Conservation (phyloP, 2,329 filamentous ascomycete genomes). For the Orbilia quercus region DNA sequence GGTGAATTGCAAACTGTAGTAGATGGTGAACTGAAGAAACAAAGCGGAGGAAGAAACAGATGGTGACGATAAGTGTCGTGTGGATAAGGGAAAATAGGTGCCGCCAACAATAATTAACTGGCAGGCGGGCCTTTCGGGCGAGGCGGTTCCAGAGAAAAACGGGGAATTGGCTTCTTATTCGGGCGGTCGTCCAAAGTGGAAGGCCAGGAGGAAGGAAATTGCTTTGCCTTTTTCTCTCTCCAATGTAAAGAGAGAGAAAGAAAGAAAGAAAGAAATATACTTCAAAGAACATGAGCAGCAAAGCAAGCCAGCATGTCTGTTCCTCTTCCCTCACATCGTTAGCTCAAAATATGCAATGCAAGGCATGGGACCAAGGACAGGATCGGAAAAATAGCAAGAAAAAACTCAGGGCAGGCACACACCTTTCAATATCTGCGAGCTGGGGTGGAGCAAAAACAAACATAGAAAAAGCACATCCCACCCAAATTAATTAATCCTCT, state of each 20-base stretch:
- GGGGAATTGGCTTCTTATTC: slow-evolving; percentile 56
- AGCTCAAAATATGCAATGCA: slow-evolving; percentile 56
- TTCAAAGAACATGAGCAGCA: slow-evolving; percentile 29
- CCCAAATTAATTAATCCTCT: neutral
- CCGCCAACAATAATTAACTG: slow-evolving; percentile 48
- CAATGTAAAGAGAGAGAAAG: slow-evolving; percentile 10
- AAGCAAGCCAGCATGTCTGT: slow-evolving; percentile 48
- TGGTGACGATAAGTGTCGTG: slow-evolving; percentile 55
- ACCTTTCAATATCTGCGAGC: slow-evolving; percentile 48
- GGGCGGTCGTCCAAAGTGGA: slow-evolving; percentile 54
- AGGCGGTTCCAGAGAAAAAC: slow-evolving; percentile 53
- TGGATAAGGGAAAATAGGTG: slow-evolving; percentile 55
- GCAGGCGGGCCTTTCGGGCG: slow-evolving; percentile 50
- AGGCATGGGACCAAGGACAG: slow-evolving; percentile 51
- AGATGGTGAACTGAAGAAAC: slow-evolving; percentile 20
- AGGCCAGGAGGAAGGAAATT: slow-evolving; percentile 55
- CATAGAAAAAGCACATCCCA: slow-evolving; percentile 1
- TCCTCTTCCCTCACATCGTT: slow-evolving; percentile 55
- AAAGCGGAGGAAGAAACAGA: slow-evolving; percentile 20
- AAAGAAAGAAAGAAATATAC: slow-evolving; percentile 3
- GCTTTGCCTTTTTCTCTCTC: slow-evolving; percentile 18
- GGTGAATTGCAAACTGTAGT: slow-evolving; percentile 6
- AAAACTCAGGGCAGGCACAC: slow-evolving; percentile 48
- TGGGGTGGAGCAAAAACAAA: slow-evolving; percentile 19
- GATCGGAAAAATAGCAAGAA: slow-evolving; percentile 53